phyloP scores from a whole-genome alignment of 2,329 filamentous ascomycete genomes.

The Cladosporium austrohemisphaericum region DNA sequence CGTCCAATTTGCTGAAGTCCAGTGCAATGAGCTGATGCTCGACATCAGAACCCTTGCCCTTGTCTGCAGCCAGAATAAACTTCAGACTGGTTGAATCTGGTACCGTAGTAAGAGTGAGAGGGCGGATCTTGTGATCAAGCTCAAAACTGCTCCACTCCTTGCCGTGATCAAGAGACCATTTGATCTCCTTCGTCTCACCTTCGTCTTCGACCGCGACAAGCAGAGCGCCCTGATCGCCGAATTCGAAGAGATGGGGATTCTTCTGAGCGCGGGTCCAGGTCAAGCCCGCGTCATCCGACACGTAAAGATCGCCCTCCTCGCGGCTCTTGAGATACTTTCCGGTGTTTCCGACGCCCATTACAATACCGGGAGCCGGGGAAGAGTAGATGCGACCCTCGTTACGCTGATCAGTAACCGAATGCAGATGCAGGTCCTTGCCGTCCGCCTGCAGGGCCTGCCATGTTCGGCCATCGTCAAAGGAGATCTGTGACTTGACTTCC shows the following conservation, averaged over 20 bases:
- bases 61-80: slow-evolving; percentile 70
- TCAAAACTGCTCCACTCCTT: slow-evolving; percentile 73
- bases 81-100: slow-evolving; percentile 90
- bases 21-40: slow-evolving; percentile 68
- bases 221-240: slow-evolving; percentile 88
- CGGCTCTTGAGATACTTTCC: slow-evolving; percentile 70
- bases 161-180: slow-evolving; percentile 88
- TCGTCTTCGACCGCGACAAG: slow-evolving; percentile 73
- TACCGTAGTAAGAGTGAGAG: slow-evolving; percentile 76
- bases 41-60: slow-evolving; percentile 50
- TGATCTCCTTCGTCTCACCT: slow-evolving; percentile 58
- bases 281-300: slow-evolving; percentile 86
- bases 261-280: slow-evolving; percentile 74
- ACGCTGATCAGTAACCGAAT: slow-evolving; percentile 80
- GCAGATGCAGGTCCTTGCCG: slow-evolving; percentile 71
- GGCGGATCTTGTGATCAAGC: slow-evolving; percentile 66
- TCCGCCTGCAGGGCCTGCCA: slow-evolving; percentile 70
- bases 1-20: slow-evolving; percentile 78
- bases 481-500: slow-evolving; percentile 75
- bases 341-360: slow-evolving; percentile 92
- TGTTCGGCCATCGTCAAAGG: slow-evolving; percentile 89
- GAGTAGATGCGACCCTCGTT: slow-evolving; percentile 88
- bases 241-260: slow-evolving; percentile 91
- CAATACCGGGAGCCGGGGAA: slow-evolving; percentile 84
- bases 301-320: slow-evolving; percentile 71